phyloP scores from a whole-genome alignment of 441 rosid species.

The Gossypium lobatum region DNA sequence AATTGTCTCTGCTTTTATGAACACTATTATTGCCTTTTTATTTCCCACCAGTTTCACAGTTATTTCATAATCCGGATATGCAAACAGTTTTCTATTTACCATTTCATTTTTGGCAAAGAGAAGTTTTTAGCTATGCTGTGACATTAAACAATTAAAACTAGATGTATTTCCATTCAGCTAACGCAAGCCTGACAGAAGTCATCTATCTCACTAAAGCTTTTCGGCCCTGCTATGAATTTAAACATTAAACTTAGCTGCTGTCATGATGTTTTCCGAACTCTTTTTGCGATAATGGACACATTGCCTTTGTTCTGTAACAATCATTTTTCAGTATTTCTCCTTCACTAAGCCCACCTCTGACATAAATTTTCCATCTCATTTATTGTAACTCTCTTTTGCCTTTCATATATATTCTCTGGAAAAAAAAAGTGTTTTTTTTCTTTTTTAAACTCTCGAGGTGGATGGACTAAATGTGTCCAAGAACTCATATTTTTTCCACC shows the following conservation, averaged over 20 bases:
- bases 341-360: neutral
- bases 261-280: neutral
- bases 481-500: neutral
- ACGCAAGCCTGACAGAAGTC: neutral
- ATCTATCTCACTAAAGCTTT: neutral
- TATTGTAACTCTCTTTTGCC: neutral
- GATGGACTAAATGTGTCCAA: neutral
- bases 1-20: neutral
- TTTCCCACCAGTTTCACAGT: neutral
- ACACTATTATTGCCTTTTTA: conserved; percentile 39
- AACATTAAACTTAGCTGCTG: neutral
- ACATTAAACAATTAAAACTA: neutral
- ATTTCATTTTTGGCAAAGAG: neutral
- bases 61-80: neutral
- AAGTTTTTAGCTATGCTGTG: neutral
- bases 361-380: neutral
- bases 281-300: neutral
- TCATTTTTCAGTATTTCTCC: neutral
- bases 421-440: neutral
- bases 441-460: neutral
- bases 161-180: neutral
- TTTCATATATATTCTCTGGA: neutral
- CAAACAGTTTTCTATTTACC: neutral
- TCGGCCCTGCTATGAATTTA: neutral
- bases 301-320: neutral